phyloP scores from a whole-genome alignment of 306 rosid genomes.

The Phaseolus lunatus region DNA sequence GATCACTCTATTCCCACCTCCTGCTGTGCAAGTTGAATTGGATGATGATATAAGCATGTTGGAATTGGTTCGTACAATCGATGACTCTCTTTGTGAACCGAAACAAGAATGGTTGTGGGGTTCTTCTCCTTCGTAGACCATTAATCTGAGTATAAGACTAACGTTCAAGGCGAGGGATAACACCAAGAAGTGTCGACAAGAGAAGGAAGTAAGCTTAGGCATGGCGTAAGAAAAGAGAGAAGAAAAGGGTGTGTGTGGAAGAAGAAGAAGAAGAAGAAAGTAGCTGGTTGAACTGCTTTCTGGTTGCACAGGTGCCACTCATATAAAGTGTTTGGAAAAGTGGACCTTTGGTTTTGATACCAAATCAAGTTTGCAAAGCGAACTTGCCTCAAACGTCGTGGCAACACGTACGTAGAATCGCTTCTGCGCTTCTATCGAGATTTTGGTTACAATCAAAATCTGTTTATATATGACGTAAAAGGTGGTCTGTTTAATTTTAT shows the following conservation, averaged over 20 bases:
- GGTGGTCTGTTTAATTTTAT: no score
- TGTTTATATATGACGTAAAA: no score
- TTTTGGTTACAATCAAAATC: background rate
- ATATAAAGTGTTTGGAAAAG: background rate
- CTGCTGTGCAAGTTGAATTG: slow-evolving; percentile 36
- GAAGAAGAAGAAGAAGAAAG: background rate
- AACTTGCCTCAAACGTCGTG: background rate
- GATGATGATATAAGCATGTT: slow-evolving; percentile 42
- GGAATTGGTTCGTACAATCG: background rate
- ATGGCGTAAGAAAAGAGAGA: slow-evolving; percentile 45
- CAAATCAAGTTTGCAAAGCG: background rate
- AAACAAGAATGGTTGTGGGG: slow-evolving; percentile 9
- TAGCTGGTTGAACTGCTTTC: slow-evolving; percentile 2
- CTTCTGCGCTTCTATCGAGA: background rate
- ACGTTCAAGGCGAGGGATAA: slow-evolving; percentile 78
- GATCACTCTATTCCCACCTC: slow-evolving; percentile 52
- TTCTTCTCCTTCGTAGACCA: slow-evolving; percentile 41
- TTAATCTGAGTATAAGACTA: slow-evolving; percentile 59
- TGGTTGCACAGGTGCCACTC: background rate
- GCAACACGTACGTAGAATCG: background rate
- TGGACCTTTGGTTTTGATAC: background rate
- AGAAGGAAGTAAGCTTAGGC: slow-evolving; percentile 53
- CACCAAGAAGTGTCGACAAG: slow-evolving; percentile 60
- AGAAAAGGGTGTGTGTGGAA: background rate
- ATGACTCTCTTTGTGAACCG: slow-evolving; percentile 38